Evolutionary conservation across 306 rosid genomes (phyloP), one percentile per base, ranked within the genome.

Genomic region (Medicago lupulina): DNA sequence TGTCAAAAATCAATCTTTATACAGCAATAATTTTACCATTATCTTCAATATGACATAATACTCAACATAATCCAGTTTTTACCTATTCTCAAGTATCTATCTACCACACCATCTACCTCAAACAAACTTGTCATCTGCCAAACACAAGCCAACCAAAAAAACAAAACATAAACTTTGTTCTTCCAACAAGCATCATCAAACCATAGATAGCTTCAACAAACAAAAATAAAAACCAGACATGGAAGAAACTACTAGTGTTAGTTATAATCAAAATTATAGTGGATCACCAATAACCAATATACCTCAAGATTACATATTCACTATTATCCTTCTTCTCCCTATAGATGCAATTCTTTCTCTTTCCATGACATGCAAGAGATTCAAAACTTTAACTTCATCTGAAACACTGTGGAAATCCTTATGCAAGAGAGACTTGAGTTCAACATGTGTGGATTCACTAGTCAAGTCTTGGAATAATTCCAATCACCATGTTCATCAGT

Each of bases 311-410:
- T 91, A 92, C 50, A 82, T 92, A 70, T 85, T 88, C 60, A 71
- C 93, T 8, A 81, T 90, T 72, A 86, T 94, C 44, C 87, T 90
- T 5, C 86, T 84, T 13, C 86, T 94, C 1, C 98, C 98, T 64
- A 15, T 84, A 4, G 93, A 94, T 63, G 89, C 95, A n/a, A 80
- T 94, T 16, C 72, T 92, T 17, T 85, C 92, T 50, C 86, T 94
- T 15, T 87, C 97, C 65, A 76, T 87, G 87, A 86, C 97, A 47
- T 94, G 97, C 87, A 89, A 86, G 88, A 90, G 88, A 73, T 86
- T 92, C 66, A 86, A 82, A 79, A 67, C 74, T 75, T 36, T 90
- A 21, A 67, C 91, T 19, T 84, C 82, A 28, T 94, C 95, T 14
- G 88, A 92, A 58, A 67, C 87, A 61, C 81, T 94, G 0, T 91